A percentile compares a stretch with the other conserved stretches of the same genome.
phyloP scores from a whole-genome alignment of 345 rosid genomes.

The Aegle marmelos region DNA sequence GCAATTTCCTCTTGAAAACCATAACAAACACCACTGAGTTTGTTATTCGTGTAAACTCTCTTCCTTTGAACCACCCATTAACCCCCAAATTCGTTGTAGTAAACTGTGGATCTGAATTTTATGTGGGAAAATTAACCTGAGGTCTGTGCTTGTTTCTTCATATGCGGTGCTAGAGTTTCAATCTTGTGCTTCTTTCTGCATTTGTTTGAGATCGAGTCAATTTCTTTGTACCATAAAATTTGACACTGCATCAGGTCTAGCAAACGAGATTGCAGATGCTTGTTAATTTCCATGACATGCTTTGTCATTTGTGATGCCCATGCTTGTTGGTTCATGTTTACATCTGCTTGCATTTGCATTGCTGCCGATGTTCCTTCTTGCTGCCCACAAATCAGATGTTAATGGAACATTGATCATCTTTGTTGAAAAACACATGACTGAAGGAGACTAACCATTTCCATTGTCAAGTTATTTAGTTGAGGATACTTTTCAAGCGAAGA shows the following conservation, averaged over 20 bases:
- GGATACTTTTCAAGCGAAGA: constrained; percentile 42
- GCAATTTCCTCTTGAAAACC: too few relatives aligned
- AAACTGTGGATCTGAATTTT: background rate
- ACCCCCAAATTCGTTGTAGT: background rate
- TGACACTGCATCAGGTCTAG: constrained; percentile 41
- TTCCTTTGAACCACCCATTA: background rate
- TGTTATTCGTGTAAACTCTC: too few relatives aligned
- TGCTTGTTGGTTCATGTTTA: constrained; percentile 20
- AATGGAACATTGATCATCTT: constrained; percentile 13
- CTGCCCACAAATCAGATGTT: constrained; percentile 25
- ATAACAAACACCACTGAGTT: too few relatives aligned
- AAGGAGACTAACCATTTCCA: constrained; percentile 19
- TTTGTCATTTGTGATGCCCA: constrained; percentile 43
- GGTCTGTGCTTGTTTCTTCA: constrained; percentile 8
- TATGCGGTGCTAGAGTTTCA: constrained; percentile 1
- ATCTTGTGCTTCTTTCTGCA: constrained; percentile 27
- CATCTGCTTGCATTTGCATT: constrained; percentile 40
- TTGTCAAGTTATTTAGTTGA: constrained; percentile 19
- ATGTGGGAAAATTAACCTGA: background rate
- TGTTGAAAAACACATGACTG: constrained; percentile 12
- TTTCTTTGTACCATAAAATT: constrained; percentile 11
- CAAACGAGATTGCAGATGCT: constrained; percentile 40
- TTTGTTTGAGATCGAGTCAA: background rate
- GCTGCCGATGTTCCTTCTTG: constrained; percentile 30
- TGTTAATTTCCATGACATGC: constrained; percentile 49